phyloP scores from a whole-genome alignment of 768 basidiomycete species.

The Suillus luteus region DNA sequence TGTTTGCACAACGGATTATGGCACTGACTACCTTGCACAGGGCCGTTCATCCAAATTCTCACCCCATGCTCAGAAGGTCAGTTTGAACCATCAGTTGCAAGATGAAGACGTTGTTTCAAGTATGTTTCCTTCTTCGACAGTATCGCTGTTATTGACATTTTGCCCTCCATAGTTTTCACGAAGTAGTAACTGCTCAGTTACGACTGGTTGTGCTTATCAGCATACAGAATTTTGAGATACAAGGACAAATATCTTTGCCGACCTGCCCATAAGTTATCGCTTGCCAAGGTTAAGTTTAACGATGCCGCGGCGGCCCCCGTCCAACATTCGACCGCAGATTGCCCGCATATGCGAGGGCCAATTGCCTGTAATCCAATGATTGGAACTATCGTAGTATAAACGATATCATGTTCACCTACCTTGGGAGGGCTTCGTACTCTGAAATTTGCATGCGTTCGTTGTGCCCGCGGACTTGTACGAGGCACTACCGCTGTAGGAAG shows the following conservation, averaged over 20 bases:
- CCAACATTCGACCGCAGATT: background rate
- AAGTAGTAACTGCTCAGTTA: background rate
- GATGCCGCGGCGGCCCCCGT: too few species aligned
- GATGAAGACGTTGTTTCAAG: slow-evolving; percentile 91
- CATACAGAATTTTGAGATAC: background rate
- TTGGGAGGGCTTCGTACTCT: background rate
- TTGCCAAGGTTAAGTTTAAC: background rate
- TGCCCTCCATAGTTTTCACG: slow-evolving; percentile 1
- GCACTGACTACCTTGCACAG: slow-evolving; percentile 38
- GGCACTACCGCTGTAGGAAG: background rate
- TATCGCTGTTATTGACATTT: background rate
- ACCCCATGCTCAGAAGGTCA: slow-evolving; percentile 94
- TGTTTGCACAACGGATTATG: slow-evolving; percentile 1
- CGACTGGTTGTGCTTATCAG: background rate
- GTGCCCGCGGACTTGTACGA: background rate
- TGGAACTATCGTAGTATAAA: background rate
- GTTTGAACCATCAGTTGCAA: slow-evolving; percentile 77
- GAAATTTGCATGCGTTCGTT: background rate
- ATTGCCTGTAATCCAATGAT: background rate
- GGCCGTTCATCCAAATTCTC: slow-evolving; percentile 94
- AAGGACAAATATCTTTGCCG: background rate
- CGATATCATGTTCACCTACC: background rate
- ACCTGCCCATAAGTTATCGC: background rate
- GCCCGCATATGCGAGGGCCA: background rate
- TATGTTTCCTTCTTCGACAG: slow-evolving; percentile 40